Evolutionary conservation across 768 basidiomycete genomes (phyloP), one percentile per base, ranked within the genome.

Genomic region (Tricholoma furcatifolium): DNA sequence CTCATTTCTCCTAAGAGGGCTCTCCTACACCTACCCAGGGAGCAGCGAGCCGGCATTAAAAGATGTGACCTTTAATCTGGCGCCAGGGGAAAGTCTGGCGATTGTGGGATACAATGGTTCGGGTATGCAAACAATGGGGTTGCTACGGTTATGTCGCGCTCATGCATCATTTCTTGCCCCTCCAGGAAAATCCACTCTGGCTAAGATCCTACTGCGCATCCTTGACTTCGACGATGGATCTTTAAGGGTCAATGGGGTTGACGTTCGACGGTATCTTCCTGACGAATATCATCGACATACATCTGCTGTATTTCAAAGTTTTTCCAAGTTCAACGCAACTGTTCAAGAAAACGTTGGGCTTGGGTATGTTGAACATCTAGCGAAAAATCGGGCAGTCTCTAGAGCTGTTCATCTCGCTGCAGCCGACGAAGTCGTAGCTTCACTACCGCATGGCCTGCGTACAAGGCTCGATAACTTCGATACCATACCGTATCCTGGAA

Each of bases 31-130:
- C 1, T 95, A 93, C 71, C 92, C 91, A 7, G 91, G 88, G 27
- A 76, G 78, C 59, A 73, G 70, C 35, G 80, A 84, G 50, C 82
- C 89, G 32, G 84, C 87, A 31, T 68, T 95, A 42, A 76, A 72
- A 57, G 75, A 90, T 62, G 76, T 94, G 61, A 88, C 73, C 60
- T 82, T 95, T 55, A 77, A 74, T 21, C 73, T 95, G 40, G 72
- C 81, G 50, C 73, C 90, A 14, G 93, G 93, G 11, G 88, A 91
- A 71, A 85, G 77, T 35, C 78, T 94, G 44, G 93, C 93, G 11
- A 85, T 95, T 54, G 92, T 93, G 18, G 92, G 88, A 17, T 86
- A 82, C 67, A 91, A 91, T 66, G 88, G 89, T 57, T 91, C 88
- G 58, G 89, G 89, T 80, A 67, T 17, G 32, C 17, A 17, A 10